phyloP scores from a whole-genome alignment of 805 yeast genomes.

The Saccharomycopsis microspora region DNA sequence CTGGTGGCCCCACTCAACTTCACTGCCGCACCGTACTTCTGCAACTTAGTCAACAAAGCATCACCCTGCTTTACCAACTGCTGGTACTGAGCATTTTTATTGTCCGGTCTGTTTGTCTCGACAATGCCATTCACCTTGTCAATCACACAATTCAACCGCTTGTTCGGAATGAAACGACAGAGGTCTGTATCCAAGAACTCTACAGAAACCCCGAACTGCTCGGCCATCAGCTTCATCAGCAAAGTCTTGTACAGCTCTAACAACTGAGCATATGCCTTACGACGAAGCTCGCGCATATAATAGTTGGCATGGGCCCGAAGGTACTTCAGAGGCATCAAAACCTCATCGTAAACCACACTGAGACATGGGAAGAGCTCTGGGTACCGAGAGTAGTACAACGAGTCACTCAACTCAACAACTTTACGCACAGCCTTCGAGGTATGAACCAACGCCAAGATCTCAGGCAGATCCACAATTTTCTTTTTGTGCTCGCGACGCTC shows the following conservation, averaged over 20 bases:
- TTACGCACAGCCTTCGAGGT: slow-evolving; percentile 66
- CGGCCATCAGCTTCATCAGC: slow-evolving; percentile 87
- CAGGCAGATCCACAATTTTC: slow-evolving; percentile 89
- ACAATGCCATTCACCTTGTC: slow-evolving; percentile 93
- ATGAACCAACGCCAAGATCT: slow-evolving; percentile 69
- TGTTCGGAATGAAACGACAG: slow-evolving; percentile 84
- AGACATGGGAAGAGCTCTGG: slow-evolving; percentile 65
- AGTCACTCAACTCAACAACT: slow-evolving; percentile 69
- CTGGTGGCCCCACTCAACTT: slow-evolving; percentile 70
- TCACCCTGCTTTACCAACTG: slow-evolving; percentile 86
- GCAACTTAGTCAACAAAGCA: slow-evolving; percentile 80
- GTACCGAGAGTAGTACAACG: slow-evolving; percentile 84
- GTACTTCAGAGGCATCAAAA: slow-evolving; percentile 55
- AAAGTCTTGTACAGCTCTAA: slow-evolving; percentile 89
- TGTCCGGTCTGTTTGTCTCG: slow-evolving; percentile 93
- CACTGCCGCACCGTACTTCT: slow-evolving; percentile 95
- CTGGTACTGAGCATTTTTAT: slow-evolving; percentile 90
- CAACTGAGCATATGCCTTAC: slow-evolving; percentile 88
- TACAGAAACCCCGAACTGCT: slow-evolving; percentile 79
- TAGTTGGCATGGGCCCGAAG: slow-evolving; percentile 69
- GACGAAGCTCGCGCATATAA: slow-evolving; percentile 85
- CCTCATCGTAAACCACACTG: slow-evolving; percentile 64
- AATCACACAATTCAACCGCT: slow-evolving; percentile 88
- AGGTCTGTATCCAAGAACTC: slow-evolving; percentile 82
- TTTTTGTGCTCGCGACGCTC: slow-evolving; percentile 73